phyloP scores from a whole-genome alignment of 177 flowering plant genomes.

The Tripterygium wilfordii region DNA sequence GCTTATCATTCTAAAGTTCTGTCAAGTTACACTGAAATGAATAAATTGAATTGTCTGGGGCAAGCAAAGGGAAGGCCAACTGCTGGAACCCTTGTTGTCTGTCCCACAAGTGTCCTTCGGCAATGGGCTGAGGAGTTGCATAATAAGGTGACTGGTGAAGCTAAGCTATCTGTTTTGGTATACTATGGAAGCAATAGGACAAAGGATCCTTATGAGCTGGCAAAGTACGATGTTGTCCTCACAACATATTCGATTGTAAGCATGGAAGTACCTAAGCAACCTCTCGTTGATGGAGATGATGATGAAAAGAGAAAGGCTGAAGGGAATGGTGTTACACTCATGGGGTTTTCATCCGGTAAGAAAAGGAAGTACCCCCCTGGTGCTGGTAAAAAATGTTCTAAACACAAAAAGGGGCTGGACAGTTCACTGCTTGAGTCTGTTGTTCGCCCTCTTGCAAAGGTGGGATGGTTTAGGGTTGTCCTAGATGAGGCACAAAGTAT shows the following conservation, averaged over 20 bases:
- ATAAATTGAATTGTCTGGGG: constrained; percentile 11
- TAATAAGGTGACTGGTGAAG: constrained; percentile 63
- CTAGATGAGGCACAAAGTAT: constrained; percentile 97
- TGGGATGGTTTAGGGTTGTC: constrained; percentile 92
- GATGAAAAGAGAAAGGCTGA: constrained; percentile 35
- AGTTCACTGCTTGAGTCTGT: constrained; percentile 39
- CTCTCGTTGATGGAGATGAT: constrained; percentile 60
- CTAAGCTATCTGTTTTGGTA: constrained; percentile 65
- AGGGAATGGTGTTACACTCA: constrained; percentile 13
- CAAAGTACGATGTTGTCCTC: constrained; percentile 85
- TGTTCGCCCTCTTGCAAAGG: constrained; percentile 80
- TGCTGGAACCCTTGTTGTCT: constrained; percentile 86
- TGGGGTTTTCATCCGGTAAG: constrained; percentile 30
- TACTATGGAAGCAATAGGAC: constrained; percentile 83
- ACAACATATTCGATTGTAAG: constrained; percentile 91
- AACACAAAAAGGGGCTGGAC: constrained; percentile 44
- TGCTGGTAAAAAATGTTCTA: constrained; percentile 38
- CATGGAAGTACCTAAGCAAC: constrained; percentile 91
- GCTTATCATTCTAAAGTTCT: constrained; percentile 10
- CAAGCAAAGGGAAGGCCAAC: constrained; percentile 65
- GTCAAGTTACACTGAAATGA: constrained; percentile 8
- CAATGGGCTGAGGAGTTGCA: constrained; percentile 87
- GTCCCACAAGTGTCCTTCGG: constrained; percentile 85
- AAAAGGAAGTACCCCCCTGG: constrained; percentile 63
- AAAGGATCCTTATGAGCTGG: constrained; percentile 69